phyloP scores from a whole-genome alignment of 176 grass and related monocot genomes.

The Typha latifolia region DNA sequence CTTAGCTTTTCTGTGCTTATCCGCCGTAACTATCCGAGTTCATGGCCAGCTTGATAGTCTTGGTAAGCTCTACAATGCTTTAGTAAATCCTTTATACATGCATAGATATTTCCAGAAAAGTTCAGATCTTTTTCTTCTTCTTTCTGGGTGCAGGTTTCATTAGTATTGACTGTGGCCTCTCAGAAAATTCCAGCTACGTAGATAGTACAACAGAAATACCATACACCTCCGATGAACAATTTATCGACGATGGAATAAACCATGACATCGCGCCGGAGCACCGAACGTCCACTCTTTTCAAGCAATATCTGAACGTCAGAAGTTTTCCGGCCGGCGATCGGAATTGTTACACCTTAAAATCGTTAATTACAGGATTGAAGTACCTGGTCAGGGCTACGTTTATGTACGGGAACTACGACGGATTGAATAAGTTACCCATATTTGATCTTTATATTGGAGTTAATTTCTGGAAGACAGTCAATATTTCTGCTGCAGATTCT shows the following conservation, averaged over 20 bases:
- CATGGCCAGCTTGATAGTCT: not conserved
- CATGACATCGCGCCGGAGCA: conserved; percentile 19
- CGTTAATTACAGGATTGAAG: conserved; percentile 16
- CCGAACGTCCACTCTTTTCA: conserved; percentile 6
- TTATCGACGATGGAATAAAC: conserved; percentile 23
- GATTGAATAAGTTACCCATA: conserved; percentile 10
- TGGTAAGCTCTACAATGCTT: not conserved
- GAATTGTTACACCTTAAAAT: conserved; percentile 33
- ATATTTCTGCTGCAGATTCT: conserved; percentile 6
- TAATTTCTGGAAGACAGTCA: conserved; percentile 39
- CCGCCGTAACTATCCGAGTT: no score
- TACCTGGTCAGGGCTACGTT: conserved; percentile 37
- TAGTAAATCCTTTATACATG: not conserved
- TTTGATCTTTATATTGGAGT: no score
- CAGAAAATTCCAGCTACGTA: conserved; percentile 14
- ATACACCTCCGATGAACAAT: conserved; percentile 27
- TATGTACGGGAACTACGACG: conserved; percentile 38
- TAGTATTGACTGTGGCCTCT: conserved; percentile 32
- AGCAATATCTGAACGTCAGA: conserved; percentile 20
- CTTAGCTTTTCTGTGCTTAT: no score
- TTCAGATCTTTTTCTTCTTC: not conserved
- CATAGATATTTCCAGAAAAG: no score
- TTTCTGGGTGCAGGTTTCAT: conserved; percentile 19
- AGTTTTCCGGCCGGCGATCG: conserved; percentile 26
- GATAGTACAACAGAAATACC: conserved; percentile 20